phyloP scores from a whole-genome alignment of 2,329 filamentous ascomycete genomes.

The Laburnicola sp. region DNA sequence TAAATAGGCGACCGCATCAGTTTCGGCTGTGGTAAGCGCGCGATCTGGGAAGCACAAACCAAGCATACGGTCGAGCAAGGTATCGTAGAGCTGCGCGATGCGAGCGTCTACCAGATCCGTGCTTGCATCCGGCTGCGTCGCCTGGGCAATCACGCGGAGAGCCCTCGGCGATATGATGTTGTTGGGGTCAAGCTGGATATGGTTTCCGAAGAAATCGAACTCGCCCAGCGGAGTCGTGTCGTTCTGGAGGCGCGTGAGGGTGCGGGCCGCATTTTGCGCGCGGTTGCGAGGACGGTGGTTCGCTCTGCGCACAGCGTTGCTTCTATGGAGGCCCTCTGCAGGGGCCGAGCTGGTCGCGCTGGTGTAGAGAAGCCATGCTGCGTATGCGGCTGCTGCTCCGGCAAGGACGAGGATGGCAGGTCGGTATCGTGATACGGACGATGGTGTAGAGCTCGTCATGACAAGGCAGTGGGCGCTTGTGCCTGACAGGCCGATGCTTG shows the following conservation, averaged over 20 bases:
- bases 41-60: constrained; percentile 24
- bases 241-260: constrained; percentile 19
- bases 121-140: constrained; percentile 22
- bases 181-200: constrained; percentile 27
- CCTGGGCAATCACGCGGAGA: constrained; percentile 27
- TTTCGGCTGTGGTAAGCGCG: constrained; percentile 8
- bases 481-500: too few species aligned
- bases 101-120: constrained; percentile 24
- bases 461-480: constrained; percentile 1
- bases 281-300: constrained; percentile 36
- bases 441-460: constrained; percentile 40
- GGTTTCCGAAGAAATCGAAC: constrained; percentile 29
- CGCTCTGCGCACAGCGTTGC: constrained; percentile 66
- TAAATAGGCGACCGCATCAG: neutral
- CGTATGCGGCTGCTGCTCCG: constrained; percentile 59
- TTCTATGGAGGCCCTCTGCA: constrained; percentile 57
- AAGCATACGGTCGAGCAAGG: constrained; percentile 37
- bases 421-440: constrained; percentile 44
- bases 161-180: constrained; percentile 24
- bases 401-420: constrained; percentile 60
- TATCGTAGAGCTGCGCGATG: constrained; percentile 33
- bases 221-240: constrained; percentile 29
- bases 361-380: constrained; percentile 63
- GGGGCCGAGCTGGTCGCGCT: constrained; percentile 38
- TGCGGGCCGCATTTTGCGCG: constrained; percentile 18